A percentile compares a stretch with the other conserved stretches of the same genome.
Evolutionary conservation across 768 basidiomycete species (phyloP).

Genomic region (Tricholoma saponaceum): DNA sequence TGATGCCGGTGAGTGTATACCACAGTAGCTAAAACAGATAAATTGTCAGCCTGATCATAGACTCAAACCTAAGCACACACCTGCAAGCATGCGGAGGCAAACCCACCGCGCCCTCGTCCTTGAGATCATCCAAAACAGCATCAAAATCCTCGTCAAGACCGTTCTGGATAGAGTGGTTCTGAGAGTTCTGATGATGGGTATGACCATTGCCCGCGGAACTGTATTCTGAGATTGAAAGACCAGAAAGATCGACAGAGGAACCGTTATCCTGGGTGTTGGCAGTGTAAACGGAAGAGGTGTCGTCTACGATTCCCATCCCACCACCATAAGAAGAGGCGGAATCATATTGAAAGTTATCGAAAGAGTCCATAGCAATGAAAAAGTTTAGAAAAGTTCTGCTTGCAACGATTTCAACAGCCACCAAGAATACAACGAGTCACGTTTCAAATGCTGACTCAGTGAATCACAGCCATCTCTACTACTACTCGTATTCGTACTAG

Average conservation of each 20-base stretch:
- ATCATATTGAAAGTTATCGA: slow-evolving; percentile 85
- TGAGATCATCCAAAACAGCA: slow-evolving; percentile 83
- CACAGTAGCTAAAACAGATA: slow-evolving; percentile 73
- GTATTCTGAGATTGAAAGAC: slow-evolving; percentile 66
- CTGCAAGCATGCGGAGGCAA: slow-evolving; percentile 94
- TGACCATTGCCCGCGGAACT: slow-evolving; percentile 41
- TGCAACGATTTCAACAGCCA: background rate
- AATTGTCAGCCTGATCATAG: slow-evolving; percentile 10
- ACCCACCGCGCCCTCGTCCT: slow-evolving; percentile 75
- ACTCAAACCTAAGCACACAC: slow-evolving; percentile 36
- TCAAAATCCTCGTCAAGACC: slow-evolving; percentile 83
- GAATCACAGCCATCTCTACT: no score
- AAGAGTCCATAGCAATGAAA: slow-evolving; percentile 60
- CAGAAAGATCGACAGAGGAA: slow-evolving; percentile 62
- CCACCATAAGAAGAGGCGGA: slow-evolving; percentile 80
- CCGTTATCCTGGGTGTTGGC: slow-evolving; percentile 58
- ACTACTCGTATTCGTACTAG: no score
- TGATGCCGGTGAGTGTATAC: slow-evolving; percentile 94
- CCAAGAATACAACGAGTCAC: no score
- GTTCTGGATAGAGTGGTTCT: slow-evolving; percentile 23
- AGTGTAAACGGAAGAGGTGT: slow-evolving; percentile 79
- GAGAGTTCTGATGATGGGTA: slow-evolving; percentile 16
- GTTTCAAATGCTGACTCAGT: no score
- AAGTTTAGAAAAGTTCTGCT: background rate
- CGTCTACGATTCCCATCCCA: slow-evolving; percentile 68